Conservation (phyloP, 2,329 filamentous ascomycete species). For the Orbilia brochopaga region DNA sequence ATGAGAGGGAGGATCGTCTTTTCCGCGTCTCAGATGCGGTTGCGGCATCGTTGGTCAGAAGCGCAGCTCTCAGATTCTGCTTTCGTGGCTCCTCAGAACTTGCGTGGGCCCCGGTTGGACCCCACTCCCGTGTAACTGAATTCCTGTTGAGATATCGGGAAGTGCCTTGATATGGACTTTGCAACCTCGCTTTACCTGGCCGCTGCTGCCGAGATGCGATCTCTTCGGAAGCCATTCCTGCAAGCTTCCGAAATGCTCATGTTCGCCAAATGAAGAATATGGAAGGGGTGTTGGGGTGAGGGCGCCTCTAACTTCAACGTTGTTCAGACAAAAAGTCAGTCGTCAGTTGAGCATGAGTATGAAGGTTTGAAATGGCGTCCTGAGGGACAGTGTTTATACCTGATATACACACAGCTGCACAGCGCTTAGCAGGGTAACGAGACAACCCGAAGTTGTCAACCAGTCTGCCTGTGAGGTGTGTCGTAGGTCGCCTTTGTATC, state of each 20-base stretch:
- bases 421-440: no score
- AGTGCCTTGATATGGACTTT: constrained; percentile 15
- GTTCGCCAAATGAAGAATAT: constrained; percentile 27
- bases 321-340: background rate
- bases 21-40: constrained; percentile 48
- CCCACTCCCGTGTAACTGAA: constrained; percentile 55
- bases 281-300: background rate
- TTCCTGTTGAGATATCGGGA: constrained; percentile 41
- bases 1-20: constrained; percentile 55
- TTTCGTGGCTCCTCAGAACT: constrained; percentile 65
- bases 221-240: constrained; percentile 44
- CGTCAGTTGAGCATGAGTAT: background rate
- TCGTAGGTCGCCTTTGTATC: no score
- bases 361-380: background rate
- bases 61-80: constrained; percentile 72
- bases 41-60: constrained; percentile 63
- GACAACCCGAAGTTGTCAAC: no score
- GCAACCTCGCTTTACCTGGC: constrained; percentile 14
- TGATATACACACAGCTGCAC: no score
- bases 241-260: constrained; percentile 32
- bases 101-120: constrained; percentile 60
- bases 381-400: background rate
- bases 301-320: background rate
- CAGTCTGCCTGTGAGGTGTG: no score
- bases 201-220: constrained; percentile 36